Evolutionary conservation across 73 alveolate species (phyloP).

Genomic region (Halteria grandinella): DNA sequence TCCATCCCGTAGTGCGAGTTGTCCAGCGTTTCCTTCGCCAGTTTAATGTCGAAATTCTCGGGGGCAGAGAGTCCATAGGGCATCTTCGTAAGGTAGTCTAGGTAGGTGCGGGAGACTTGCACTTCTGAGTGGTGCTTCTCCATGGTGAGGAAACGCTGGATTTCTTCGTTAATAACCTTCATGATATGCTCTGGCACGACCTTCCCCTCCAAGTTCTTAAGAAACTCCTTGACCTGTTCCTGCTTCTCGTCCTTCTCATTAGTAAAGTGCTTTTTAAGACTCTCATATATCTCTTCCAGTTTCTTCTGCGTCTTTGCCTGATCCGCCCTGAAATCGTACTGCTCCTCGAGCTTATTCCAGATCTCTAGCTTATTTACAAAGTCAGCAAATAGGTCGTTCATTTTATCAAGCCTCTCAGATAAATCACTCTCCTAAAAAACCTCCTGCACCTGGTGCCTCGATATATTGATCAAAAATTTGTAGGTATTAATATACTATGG

Average conservation of each 20-base stretch:
- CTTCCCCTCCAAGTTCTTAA: conserved; percentile 68
- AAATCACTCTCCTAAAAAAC: conserved; percentile 53
- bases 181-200: conserved; percentile 69
- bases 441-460: conserved; percentile 39
- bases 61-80: conserved; percentile 81
- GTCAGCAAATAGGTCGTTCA: conserved; percentile 59
- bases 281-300: conserved; percentile 69
- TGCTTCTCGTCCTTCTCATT: conserved; percentile 70
- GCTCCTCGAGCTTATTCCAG: conserved; percentile 61
- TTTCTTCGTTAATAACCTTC: conserved; percentile 71
- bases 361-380: conserved; percentile 64
- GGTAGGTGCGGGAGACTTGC: conserved; percentile 72
- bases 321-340: conserved; percentile 65
- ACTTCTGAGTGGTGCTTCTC: conserved; percentile 67
- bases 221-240: conserved; percentile 42
- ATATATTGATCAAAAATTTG: conserved; percentile 52
- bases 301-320: conserved; percentile 57
- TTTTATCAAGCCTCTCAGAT: conserved; percentile 46
- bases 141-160: conserved; percentile 60
- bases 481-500: conserved; percentile 61
- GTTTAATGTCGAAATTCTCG: conserved; percentile 79
- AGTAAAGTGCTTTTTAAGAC: conserved; percentile 63
- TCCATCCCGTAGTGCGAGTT: conserved; percentile 86
- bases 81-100: conserved; percentile 81
- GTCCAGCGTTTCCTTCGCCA: conserved; percentile 73